Base-by-base conservation (phyloP, 2,329 filamentous ascomycete genomes). In the Phialophora chinensis region DNA sequence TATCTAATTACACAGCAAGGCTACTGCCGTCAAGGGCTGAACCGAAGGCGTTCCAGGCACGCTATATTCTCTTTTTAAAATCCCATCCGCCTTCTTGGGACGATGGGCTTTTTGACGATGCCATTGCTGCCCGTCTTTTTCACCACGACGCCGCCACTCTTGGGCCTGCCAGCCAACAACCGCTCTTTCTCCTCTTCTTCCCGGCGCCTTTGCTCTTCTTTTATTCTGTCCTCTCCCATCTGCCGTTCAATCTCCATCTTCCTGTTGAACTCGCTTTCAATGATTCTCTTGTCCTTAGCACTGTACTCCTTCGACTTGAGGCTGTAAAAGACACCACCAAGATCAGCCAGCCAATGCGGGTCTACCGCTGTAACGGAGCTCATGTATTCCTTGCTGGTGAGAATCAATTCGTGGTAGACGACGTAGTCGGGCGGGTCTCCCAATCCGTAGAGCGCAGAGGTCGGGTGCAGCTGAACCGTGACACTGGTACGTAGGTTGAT, bases 261-360 rank as follows among this genome's bases (percentile, higher is more conserved):
- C 60, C 88, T 85, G 76, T 96, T 97, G 77, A 97, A 97, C 77
- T 97, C 94, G 17, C 89, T 90, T 80, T 98, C 94, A 0, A 90
- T 94, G 56, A 97, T 87, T 62, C 91, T 87, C 79, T 93, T 94
- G 74, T 97, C 91, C 29, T 91, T 85, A 12, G 90, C 88, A 14
- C 91, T 96, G 76, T 96, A 99, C 1, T 94, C 95, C 79, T 99
- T 99, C 80, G 98, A 94, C 80, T 97, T 97, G 75, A 99, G 87
- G 1, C 91, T 95, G 79, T 98, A 99, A 78, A 99, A 99, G 0
- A 99, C 95, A 1, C 93, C 95, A 38, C 96, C 95, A 5, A 99
- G 84, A 76, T 99, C 95, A 6, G 95, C 95, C 49, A 99, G 87
- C 95, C 95, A 99, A 76, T 96, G 92, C 60, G 95, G 94, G 77